Evolutionary conservation across 2,329 filamentous ascomycete species (phyloP), one percentile per base, ranked within the genome.

Genomic region (Neoarthrinium moseri): DNA sequence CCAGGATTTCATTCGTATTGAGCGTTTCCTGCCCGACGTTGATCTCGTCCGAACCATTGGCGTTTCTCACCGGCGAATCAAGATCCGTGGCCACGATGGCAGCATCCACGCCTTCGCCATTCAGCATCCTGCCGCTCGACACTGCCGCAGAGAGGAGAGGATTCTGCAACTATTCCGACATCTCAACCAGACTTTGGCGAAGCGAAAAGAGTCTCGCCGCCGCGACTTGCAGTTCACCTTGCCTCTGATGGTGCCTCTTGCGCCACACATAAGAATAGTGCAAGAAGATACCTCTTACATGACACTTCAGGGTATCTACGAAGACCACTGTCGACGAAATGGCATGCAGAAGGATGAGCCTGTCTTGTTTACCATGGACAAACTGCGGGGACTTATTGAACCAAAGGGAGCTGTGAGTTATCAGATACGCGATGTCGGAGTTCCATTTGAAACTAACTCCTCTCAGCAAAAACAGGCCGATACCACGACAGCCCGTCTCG

Each of bases 41-140:
- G 92, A 99, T 57, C 78, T 97, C 43, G 89, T 99, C 33, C 86
- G 94, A 45, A 89, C 87, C 8, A 90, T 95, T 57, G 91, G 91
- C 45, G 86, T 91, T 23, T 97, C 92, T 41, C 92, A 97, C 68
- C 84, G 94, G 24, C 83, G 95, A 37, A 78, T 99, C 56, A 96
- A 91, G 72, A 97, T 99, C 64, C 88, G 95, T 53, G 95, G 94
- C 13, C 92, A 97, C 62, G 95, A 99, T 68, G 94, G 95, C 55
- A 97, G 91, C 62, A 75, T 96, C n/a, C 94, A 99, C 73, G 81
- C 90, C 6, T 99, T 96, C 69, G 91, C 91, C 3, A 90, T 99
- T 27, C 95, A 99, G 63, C 92, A 97, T 64, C 95, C 94, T 4
- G 91, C 94, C 2, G 90, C 91, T 4, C 78, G 94, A 46, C 91